Percentiles rank a stretch among this genome's conserved stretches.
These are phyloP conservation scores for Nematocida displodere DNA, from an alignment of 371 early-diverging fungal genomes.

Conservation along the genomic window DNA sequence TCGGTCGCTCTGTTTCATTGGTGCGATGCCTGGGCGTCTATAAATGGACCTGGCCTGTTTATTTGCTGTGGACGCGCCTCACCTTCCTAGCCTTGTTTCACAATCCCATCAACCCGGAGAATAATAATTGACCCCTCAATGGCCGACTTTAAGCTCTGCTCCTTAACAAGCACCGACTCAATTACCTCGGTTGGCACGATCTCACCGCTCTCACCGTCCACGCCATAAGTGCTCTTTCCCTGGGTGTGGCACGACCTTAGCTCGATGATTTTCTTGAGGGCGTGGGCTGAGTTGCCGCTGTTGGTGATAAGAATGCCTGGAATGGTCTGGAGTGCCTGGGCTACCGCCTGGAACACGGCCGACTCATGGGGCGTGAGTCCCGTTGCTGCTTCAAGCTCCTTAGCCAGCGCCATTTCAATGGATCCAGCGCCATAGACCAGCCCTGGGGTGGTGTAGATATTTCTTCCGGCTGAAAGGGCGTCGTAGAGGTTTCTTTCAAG, in stretches of 20 bases:
- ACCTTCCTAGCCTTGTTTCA: constrained; percentile 49
- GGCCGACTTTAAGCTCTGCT: constrained; percentile 96
- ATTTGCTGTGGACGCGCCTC: constrained; percentile 1
- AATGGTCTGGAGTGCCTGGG: constrained; percentile 91
- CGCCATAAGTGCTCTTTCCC: constrained; percentile 88
- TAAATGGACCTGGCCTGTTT: not conserved
- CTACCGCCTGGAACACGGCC: constrained; percentile 66
- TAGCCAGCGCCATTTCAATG: constrained; percentile 89
- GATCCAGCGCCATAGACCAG: constrained; percentile 96
- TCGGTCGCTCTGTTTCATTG: constrained; percentile 70
- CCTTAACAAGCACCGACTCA: constrained; percentile 98
- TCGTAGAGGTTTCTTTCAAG: constrained; percentile 98
- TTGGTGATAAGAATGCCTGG: constrained; percentile 93
- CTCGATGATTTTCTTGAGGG: constrained; percentile 81
- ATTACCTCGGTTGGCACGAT: constrained; percentile 89
- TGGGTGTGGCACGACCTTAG: constrained; percentile 90
- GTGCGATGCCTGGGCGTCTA: not conserved
- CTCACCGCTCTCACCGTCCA: constrained; percentile 82
- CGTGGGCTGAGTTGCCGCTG: constrained; percentile 72
- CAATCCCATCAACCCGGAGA: constrained; percentile 66
- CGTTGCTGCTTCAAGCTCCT: constrained; percentile 10
- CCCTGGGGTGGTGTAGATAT: constrained; percentile 82
- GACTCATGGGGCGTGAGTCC: constrained; percentile 41
- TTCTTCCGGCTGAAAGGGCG: constrained; percentile 94
- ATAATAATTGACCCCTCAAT: constrained; percentile 72